Percentiles rank a stretch among this genome's conserved stretches.
Evolutionary conservation across 768 basidiomycete genomes (phyloP).

Genomic region (Amanita polypyramis): DNA sequence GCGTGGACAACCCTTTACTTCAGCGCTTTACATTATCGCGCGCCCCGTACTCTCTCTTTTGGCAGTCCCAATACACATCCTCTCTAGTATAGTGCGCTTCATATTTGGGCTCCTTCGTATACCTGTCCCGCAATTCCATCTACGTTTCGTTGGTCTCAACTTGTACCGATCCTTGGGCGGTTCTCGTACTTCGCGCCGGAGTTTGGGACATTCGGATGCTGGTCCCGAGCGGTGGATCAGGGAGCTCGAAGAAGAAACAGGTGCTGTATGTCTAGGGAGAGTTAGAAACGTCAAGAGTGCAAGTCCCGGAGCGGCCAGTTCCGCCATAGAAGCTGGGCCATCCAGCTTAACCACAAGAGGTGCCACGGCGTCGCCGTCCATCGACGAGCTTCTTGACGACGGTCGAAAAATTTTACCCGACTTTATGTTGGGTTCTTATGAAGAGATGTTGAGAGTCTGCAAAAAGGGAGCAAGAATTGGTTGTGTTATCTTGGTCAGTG

Average conservation of each 20-base stretch:
- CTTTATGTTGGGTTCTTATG: conserved; percentile 74
- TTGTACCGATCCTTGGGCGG: conserved; percentile 32
- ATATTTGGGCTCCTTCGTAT: conserved; percentile 58
- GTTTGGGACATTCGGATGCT: conserved; percentile 16
- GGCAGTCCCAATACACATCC: conserved; percentile 47
- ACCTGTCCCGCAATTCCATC: conserved; percentile 40
- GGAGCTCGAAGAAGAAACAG: conserved; percentile 78
- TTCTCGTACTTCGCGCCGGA: conserved; percentile 25
- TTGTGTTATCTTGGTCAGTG: conserved; percentile 75
- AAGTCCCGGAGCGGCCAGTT: conserved; percentile 16
- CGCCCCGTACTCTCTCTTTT: conserved; percentile 39
- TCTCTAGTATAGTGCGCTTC: conserved; percentile 53
- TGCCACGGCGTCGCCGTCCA: conserved; percentile 10
- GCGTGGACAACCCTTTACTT: conserved; percentile 13
- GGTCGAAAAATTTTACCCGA: conserved; percentile 57
- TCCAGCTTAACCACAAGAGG: conserved; percentile 32
- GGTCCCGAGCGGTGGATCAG: conserved; percentile 71
- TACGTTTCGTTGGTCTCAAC: conserved; percentile 38
- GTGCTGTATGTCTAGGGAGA: conserved; percentile 51
- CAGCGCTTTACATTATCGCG: conserved; percentile 13
- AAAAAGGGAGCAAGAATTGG: conserved; percentile 65
- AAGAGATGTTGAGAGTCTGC: conserved; percentile 61
- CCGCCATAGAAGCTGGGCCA: conserved; percentile 26
- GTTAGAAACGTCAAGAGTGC: conserved; percentile 20
- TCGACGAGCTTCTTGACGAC: conserved; percentile 18